These are phyloP conservation scores for Chlamydomonas reinhardtii DNA, from an alignment of 163 green algal species.

Conservation along the genomic window DNA sequence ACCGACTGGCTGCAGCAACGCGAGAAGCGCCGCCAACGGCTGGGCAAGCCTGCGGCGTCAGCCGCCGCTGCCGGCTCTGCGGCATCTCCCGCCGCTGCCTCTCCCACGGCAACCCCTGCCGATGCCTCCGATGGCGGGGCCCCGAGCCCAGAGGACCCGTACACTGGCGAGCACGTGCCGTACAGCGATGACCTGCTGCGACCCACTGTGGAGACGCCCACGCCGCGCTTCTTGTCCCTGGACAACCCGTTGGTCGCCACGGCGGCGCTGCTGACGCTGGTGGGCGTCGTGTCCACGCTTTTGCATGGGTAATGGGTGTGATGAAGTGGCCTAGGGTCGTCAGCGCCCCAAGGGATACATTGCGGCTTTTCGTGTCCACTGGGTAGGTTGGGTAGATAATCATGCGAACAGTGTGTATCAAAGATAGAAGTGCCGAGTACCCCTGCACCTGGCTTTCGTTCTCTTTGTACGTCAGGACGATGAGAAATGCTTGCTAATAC, in stretches of 20 bases:
- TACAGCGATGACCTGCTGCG: conserved; percentile 9
- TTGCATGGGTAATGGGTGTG: background rate
- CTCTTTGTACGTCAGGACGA: too few relatives aligned
- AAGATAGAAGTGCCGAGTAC: too few relatives aligned
- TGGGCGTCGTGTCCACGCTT: background rate
- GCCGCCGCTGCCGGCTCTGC: background rate
- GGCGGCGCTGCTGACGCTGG: conserved; percentile 3
- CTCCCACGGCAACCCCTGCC: too few relatives aligned
- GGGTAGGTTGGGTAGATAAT: too few relatives aligned
- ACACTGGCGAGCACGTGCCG: background rate
- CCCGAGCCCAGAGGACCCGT: background rate
- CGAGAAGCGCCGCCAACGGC: background rate
- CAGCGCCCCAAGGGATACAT: too few relatives aligned
- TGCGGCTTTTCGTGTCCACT: too few relatives aligned
- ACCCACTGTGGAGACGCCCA: conserved; percentile 1
- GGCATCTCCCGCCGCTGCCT: too few relatives aligned
- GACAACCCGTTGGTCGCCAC: conserved; percentile 40
- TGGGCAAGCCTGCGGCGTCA: background rate
- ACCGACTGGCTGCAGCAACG: conserved; percentile 32
- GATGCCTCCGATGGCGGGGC: background rate
- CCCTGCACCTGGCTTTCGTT: too few relatives aligned
- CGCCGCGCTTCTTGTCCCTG: conserved; percentile 31
- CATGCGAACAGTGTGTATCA: too few relatives aligned
- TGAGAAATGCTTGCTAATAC: too few relatives aligned
- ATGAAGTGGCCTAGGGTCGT: too few relatives aligned